phyloP scores from a whole-genome alignment of 306 rosid species.

The Neltuma alba region DNA sequence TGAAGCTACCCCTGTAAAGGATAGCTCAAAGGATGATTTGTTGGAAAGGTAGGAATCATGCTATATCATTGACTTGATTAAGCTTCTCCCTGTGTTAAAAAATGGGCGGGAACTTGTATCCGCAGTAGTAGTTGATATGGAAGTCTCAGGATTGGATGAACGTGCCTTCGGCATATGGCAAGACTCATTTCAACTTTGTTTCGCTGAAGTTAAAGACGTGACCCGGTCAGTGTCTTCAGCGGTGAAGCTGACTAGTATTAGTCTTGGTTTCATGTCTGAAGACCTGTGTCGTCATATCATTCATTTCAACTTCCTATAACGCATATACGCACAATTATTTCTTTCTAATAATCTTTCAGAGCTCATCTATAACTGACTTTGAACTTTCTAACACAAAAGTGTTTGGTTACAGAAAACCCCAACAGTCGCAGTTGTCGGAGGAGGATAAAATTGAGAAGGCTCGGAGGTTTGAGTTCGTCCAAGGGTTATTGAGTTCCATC shows the following conservation, averaged over 20 bases:
- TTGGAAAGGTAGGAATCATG: constrained; percentile 51
- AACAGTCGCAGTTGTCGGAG: constrained; percentile 45
- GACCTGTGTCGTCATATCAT: neutral
- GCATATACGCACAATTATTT: neutral
- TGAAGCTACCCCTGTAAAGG: constrained; percentile 49
- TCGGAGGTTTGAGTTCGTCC: constrained; percentile 71
- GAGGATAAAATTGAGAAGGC: constrained; percentile 74
- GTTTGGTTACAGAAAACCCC: constrained; percentile 55
- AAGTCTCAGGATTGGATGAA: neutral
- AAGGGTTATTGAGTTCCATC: constrained; percentile 76
- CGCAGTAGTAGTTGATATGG: neutral
- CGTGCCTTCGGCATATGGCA: neutral
- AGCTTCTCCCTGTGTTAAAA: neutral
- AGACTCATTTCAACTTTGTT: neutral
- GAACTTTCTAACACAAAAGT: constrained; percentile 27
- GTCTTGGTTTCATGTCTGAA: neutral
- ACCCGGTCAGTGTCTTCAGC: neutral
- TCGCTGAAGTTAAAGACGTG: neutral
- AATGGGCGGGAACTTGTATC: neutral
- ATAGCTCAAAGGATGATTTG: constrained; percentile 44
- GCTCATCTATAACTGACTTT: neutral
- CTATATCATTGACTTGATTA: constrained; percentile 6
- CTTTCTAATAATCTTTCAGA: neutral
- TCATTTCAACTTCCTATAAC: neutral
- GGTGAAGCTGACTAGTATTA: neutral